Evolutionary conservation across 1,139 yeast genomes (phyloP).

Genomic region (Suhomyces panamericanus): DNA sequence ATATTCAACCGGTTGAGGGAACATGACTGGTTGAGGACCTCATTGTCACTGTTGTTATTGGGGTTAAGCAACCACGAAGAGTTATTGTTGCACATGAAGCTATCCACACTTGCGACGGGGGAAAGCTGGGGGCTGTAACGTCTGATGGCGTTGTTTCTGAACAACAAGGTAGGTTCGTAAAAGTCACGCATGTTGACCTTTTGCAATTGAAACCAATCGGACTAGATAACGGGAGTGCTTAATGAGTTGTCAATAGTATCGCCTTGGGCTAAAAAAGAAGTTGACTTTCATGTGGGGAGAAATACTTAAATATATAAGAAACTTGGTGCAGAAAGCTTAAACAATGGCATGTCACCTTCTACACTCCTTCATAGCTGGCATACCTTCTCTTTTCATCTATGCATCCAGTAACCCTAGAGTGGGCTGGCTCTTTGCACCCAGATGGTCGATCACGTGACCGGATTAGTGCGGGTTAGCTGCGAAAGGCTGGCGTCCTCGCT

Average conservation of each 20-base stretch:
- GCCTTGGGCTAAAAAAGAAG: background rate
- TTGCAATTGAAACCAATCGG: background rate
- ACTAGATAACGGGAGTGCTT: background rate
- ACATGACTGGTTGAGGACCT: constrained; percentile 41
- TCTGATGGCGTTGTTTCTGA: constrained; percentile 48
- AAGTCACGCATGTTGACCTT: constrained; percentile 29
- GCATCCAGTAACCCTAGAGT: constrained; percentile 1
- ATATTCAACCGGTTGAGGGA: constrained; percentile 44
- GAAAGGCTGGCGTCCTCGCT: background rate
- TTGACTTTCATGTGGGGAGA: background rate
- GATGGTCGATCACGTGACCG: constrained; percentile 10
- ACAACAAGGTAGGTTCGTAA: constrained; percentile 47
- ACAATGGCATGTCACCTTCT: background rate
- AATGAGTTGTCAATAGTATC: too few species aligned
- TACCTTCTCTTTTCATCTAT: constrained; percentile 3
- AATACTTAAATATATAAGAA: constrained; percentile 2
- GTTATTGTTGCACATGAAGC: constrained; percentile 14
- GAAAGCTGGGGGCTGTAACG: constrained; percentile 30
- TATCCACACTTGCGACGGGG: constrained; percentile 30
- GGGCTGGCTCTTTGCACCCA: constrained; percentile 14
- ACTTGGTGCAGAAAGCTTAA: background rate
- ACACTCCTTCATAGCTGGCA: constrained; percentile 4
- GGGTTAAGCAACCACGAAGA: constrained; percentile 30
- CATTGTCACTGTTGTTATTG: constrained; percentile 31
- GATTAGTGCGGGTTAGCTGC: too few species aligned